phyloP scores from a whole-genome alignment of 306 rosid species.

The Casuarina equisetifolia region DNA sequence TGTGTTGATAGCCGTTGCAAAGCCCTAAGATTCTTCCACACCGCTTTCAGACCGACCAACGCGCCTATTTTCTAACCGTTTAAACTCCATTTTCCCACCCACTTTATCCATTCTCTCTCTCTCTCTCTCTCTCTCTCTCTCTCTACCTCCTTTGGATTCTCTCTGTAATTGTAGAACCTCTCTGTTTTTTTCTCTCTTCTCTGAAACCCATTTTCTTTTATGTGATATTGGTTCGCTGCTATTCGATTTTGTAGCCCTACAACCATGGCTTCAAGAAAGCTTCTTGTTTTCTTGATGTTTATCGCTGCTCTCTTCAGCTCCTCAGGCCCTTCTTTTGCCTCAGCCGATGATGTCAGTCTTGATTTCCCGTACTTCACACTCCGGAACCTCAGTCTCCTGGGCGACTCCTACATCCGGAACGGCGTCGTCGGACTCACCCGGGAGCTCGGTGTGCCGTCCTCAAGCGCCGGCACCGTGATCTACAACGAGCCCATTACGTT shows the following conservation, averaged over 20 bases:
- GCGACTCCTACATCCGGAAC: constrained; percentile 71
- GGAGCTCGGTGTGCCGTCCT: constrained; percentile 61
- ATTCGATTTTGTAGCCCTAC: constrained; percentile 9
- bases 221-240: not conserved
- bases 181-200: not conserved
- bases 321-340: not conserved
- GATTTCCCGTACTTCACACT: constrained; percentile 59
- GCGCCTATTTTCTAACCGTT: constrained; percentile 32
- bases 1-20: not conserved
- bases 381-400: constrained; percentile 81
- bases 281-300: constrained; percentile 33
- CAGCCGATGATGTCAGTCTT: constrained; percentile 37
- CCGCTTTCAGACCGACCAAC: not conserved
- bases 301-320: not conserved
- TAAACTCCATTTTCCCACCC: constrained; percentile 6
- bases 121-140: not conserved
- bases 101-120: not conserved
- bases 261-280: constrained; percentile 41
- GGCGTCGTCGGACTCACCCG: constrained; percentile 73
- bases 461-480: constrained; percentile 60
- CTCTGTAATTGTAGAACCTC: not conserved
- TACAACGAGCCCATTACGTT: constrained; percentile 53
- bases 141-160: not conserved
- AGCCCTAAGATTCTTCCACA: not conserved
- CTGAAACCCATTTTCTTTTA: constrained; percentile 6